phyloP scores from a whole-genome alignment of 257 asterid species.

The Oldenlandia corymbosa region DNA sequence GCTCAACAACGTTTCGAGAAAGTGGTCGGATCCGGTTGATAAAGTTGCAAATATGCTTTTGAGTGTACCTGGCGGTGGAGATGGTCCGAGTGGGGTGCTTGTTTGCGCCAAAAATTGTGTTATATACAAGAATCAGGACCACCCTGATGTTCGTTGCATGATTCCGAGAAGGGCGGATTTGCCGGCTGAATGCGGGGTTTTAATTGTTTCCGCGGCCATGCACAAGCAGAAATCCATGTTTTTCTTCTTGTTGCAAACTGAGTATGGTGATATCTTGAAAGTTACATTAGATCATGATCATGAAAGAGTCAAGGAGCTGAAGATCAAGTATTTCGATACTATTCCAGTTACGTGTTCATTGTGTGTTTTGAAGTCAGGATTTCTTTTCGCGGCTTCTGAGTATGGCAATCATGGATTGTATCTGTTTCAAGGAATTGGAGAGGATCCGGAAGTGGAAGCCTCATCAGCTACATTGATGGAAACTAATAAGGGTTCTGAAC shows the following conservation, averaged over 20 bases:
- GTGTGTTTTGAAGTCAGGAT: constrained; percentile 97
- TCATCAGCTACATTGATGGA: constrained; percentile 93
- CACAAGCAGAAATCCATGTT: constrained; percentile 95
- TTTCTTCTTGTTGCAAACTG: constrained; percentile 97
- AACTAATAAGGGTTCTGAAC: constrained; percentile 94
- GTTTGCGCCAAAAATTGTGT: constrained; percentile 97
- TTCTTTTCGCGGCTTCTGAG: constrained; percentile 94
- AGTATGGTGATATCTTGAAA: constrained; percentile 88
- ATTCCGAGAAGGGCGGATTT: constrained; percentile 92
- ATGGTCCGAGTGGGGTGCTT: constrained; percentile 99
- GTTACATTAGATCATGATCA: constrained; percentile 80
- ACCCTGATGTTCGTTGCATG: constrained; percentile 86
- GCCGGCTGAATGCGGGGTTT: constrained; percentile 95
- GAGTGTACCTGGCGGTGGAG: constrained; percentile 99
- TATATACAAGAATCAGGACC: constrained; percentile 94
- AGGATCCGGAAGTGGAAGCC: constrained; percentile 92
- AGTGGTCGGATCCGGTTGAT: constrained; percentile 95
- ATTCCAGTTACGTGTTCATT: constrained; percentile 86
- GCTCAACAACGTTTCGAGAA: constrained; percentile 95
- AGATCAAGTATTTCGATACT: constrained; percentile 88
- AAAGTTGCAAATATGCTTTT: constrained; percentile 96
- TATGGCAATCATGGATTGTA: constrained; percentile 96
- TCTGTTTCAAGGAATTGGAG: constrained; percentile 95
- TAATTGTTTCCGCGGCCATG: constrained; percentile 92
- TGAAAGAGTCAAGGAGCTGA: constrained; percentile 87